These are phyloP conservation scores for Platanthera guangdongensis DNA, from an alignment of 106 monocot genomes.

Conservation along the genomic window DNA sequence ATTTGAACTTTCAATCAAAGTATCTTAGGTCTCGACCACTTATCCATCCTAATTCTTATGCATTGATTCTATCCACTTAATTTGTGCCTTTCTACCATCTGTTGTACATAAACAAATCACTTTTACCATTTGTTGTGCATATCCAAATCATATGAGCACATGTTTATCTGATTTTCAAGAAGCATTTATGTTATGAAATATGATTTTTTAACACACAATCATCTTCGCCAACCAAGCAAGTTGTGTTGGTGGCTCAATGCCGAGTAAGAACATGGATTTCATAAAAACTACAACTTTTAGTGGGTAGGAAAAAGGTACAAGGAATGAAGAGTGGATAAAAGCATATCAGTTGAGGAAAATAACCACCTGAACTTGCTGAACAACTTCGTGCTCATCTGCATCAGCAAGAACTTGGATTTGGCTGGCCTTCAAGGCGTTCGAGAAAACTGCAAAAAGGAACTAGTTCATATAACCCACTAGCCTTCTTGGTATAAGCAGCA, in stretches of 20 bases:
- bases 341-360: not conserved
- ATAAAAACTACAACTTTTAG: not conserved
- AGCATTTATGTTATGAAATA: not conserved
- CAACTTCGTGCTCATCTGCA: constrained; percentile 97
- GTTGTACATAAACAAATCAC: too few relatives aligned
- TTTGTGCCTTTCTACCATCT: too few relatives aligned
- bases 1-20: too few relatives aligned
- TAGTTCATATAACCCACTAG: not conserved
- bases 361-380: constrained; percentile 90
- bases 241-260: not conserved
- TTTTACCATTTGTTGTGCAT: too few relatives aligned
- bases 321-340: not conserved
- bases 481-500: not conserved
- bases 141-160: too few relatives aligned
- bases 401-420: constrained; percentile 98
- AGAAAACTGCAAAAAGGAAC: constrained; percentile 65
- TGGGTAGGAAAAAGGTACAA: not conserved
- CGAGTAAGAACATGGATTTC: not conserved
- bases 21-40: too few relatives aligned
- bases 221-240: not conserved
- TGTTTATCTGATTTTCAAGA: too few relatives aligned
- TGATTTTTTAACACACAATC: too few relatives aligned
- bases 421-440: constrained; percentile 82
- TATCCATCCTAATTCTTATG: too few relatives aligned
- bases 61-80: too few relatives aligned